phyloP scores from a whole-genome alignment of 2,329 filamentous ascomycete species.

The Trichoderma atrobrunneum region DNA sequence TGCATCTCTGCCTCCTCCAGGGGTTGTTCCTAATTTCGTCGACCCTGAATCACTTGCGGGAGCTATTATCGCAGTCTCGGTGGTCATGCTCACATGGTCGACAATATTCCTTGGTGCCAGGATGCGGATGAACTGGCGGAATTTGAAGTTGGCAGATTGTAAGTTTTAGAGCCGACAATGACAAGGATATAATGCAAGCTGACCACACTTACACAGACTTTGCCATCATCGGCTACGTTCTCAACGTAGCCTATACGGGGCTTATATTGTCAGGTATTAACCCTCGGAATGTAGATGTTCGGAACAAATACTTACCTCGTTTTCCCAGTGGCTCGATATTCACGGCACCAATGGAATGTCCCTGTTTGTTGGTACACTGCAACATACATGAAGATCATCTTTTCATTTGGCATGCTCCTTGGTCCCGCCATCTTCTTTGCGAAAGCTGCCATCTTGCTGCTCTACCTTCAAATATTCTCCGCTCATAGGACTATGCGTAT shows the following conservation, averaged over 20 bases:
- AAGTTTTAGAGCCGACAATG: not conserved
- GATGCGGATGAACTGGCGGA: not conserved
- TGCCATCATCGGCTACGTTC: not conserved
- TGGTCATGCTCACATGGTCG: not conserved
- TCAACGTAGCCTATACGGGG: not conserved
- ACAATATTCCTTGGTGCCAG: not conserved
- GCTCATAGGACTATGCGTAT: slow-evolving; percentile 11
- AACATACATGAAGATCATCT: slow-evolving; percentile 16
- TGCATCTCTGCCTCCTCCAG: not conserved
- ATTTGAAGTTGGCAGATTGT: not conserved
- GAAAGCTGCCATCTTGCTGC: slow-evolving; percentile 23
- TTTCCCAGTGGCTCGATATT: not conserved
- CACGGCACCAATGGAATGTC: slow-evolving; percentile 22
- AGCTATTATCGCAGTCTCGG: not conserved
- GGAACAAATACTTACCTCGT: not conserved
- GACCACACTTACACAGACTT: not conserved
- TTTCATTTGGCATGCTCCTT: slow-evolving; percentile 18
- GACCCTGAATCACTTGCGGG: not conserved
- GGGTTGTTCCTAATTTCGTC: not conserved
- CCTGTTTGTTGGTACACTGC: slow-evolving; percentile 20
- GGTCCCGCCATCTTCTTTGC: slow-evolving; percentile 22
- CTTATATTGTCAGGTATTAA: not conserved
- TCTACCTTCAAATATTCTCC: slow-evolving; percentile 23
- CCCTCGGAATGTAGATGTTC: not conserved
- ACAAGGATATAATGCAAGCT: not conserved